These are phyloP conservation scores for Ophiostoma sp. DNA, from an alignment of 2,329 filamentous ascomycete species.

Conservation along the genomic window DNA sequence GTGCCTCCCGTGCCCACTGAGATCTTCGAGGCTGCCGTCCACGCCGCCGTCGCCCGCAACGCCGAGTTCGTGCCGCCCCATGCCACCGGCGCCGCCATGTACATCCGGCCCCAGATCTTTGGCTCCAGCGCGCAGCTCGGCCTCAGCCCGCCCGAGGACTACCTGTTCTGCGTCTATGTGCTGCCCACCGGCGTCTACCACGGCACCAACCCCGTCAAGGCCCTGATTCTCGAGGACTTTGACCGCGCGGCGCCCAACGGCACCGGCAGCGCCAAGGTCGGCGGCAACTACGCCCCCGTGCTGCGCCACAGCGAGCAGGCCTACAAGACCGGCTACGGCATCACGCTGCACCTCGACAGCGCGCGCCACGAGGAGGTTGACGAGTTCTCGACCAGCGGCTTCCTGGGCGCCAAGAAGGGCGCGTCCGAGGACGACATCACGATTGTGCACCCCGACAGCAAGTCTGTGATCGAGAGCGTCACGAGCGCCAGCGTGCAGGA, in stretches of 20 bases:
- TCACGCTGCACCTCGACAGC: slow-evolving; percentile 89
- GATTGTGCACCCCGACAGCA: slow-evolving; percentile 80
- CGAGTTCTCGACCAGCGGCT: slow-evolving; percentile 92
- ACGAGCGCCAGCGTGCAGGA: slow-evolving; percentile 73
- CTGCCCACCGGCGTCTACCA: slow-evolving; percentile 93
- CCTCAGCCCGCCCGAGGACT: slow-evolving; percentile 81
- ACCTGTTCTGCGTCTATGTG: slow-evolving; percentile 84
- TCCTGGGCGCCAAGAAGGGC: slow-evolving; percentile 67
- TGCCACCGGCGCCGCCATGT: slow-evolving; percentile 83
- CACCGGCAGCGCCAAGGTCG: slow-evolving; percentile 86
- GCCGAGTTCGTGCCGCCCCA: slow-evolving; percentile 88
- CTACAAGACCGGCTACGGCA: slow-evolving; percentile 73
- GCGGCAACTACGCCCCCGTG: slow-evolving; percentile 93
- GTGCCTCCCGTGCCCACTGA: slow-evolving; percentile 73
- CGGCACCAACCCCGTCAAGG: slow-evolving; percentile 79
- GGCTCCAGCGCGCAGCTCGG: slow-evolving; percentile 83
- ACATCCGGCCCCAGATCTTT: slow-evolving; percentile 83
- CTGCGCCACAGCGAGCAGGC: slow-evolving; percentile 81
- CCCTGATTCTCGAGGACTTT: slow-evolving; percentile 84
- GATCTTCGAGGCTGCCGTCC: slow-evolving; percentile 69
- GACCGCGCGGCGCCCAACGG: slow-evolving; percentile 89
- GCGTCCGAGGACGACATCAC: slow-evolving; percentile 52
- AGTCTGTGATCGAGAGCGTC: slow-evolving; percentile 80
- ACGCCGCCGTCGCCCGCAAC: slow-evolving; percentile 78
- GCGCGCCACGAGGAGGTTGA: slow-evolving; percentile 78